A percentile compares a stretch with the other conserved stretches of the same genome.
phyloP scores from a whole-genome alignment of 768 basidiomycete genomes.

The Solioccasus polychromus region DNA sequence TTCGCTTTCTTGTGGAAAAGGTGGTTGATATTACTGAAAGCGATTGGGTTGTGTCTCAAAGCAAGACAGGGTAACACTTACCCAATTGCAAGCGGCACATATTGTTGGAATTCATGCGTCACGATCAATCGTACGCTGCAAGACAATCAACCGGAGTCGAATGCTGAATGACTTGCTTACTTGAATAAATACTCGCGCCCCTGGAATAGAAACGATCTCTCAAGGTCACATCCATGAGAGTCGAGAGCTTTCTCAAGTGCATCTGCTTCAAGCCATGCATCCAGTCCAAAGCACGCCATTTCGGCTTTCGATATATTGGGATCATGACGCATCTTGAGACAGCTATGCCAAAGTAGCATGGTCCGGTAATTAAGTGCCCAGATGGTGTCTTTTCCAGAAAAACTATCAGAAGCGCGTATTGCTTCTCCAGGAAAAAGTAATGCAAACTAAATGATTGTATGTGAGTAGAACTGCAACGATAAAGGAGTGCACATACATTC shows the following conservation, averaged over 20 bases:
- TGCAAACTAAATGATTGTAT: constrained; percentile 46
- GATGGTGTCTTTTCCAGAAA: constrained; percentile 59
- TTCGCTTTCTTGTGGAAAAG: constrained; percentile 56
- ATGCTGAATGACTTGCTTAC: constrained; percentile 39
- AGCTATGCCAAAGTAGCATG: constrained; percentile 72
- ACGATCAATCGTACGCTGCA: constrained; percentile 66
- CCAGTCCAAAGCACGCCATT: constrained; percentile 60
- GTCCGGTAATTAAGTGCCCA: constrained; percentile 74
- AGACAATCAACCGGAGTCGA: constrained; percentile 2
- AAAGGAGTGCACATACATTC: constrained; percentile 45
- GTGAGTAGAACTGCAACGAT: constrained; percentile 4
- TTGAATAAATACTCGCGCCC: constrained; percentile 77
- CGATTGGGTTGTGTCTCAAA: background rate
- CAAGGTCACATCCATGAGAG: constrained; percentile 62
- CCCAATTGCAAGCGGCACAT: constrained; percentile 57
- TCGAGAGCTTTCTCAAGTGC: constrained; percentile 61
- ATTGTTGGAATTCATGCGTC: constrained; percentile 65
- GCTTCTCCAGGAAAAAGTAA: constrained; percentile 78
- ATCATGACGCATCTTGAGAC: constrained; percentile 55
- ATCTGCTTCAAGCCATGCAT: constrained; percentile 71
- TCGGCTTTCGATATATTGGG: constrained; percentile 42
- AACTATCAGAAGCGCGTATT: constrained; percentile 28
- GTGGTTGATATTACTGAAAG: constrained; percentile 40
- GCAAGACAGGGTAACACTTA: constrained; percentile 30
- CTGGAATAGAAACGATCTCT: constrained; percentile 64